These are phyloP conservation scores for Elongisporangium prolatum DNA, from an alignment of 352 stramenopile species.

Conservation along the genomic window DNA sequence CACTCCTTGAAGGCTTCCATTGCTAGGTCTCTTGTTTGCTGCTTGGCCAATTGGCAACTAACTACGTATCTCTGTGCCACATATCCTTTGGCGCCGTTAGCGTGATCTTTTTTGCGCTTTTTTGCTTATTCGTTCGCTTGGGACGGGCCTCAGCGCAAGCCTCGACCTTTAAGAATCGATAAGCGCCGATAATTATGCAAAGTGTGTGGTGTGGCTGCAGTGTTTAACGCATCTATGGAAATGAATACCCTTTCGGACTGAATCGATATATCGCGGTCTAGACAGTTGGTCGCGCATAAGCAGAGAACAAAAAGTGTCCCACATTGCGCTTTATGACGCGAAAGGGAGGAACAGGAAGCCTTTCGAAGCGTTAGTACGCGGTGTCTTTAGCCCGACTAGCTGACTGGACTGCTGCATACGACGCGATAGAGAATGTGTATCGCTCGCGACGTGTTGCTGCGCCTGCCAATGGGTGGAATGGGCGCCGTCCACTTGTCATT, in stretches of 20 bases:
- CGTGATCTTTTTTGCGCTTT: neutral
- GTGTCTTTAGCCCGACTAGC: no score
- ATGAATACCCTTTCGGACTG: neutral
- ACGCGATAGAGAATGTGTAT: neutral
- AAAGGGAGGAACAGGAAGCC: neutral
- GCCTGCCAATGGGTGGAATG: neutral
- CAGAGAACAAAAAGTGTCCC: neutral
- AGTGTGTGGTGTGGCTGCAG: neutral
- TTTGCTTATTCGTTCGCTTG: neutral
- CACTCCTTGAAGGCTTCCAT: slow-evolving; percentile 57
- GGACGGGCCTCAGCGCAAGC: neutral
- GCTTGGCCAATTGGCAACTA: slow-evolving; percentile 1
- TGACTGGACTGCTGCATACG: neutral
- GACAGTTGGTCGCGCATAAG: neutral
- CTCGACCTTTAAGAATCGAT: neutral
- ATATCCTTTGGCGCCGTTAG: neutral
- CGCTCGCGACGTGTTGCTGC: neutral
- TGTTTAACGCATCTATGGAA: neutral
- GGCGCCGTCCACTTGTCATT: neutral
- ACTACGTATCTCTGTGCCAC: neutral
- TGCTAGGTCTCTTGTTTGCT: slow-evolving; percentile 1
- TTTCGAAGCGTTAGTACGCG: neutral
- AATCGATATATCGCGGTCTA: neutral
- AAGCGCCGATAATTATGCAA: neutral
- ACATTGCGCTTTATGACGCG: neutral